A percentile compares a stretch with the other conserved stretches of the same genome.
Evolutionary conservation across 1,284 basidiomycete species (phyloP).

Genomic region (Bondarzewia mesenterica): DNA sequence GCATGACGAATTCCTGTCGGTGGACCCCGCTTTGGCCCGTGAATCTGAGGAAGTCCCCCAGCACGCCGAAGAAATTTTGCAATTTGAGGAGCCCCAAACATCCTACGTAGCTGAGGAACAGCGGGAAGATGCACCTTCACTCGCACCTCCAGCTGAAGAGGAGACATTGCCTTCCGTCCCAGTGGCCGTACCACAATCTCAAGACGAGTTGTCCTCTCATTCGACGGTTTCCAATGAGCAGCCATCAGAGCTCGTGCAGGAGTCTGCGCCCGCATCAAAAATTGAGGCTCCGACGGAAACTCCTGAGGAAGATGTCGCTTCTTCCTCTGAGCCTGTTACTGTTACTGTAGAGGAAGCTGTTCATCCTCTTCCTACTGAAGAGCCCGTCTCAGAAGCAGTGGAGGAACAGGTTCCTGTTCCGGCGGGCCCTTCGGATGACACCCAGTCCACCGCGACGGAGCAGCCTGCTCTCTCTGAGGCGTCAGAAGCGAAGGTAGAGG

Average conservation of each 20-base stretch:
- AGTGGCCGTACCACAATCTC: too few relatives aligned
- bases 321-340: background rate
- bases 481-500: background rate
- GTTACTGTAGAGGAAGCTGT: background rate
- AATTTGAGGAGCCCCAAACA: constrained; percentile 4
- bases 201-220: too few relatives aligned
- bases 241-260: too few relatives aligned
- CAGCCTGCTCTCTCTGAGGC: too few relatives aligned
- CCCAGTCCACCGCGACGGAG: too few relatives aligned
- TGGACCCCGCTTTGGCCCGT: constrained; percentile 4
- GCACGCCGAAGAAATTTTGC: constrained; percentile 9
- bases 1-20: background rate
- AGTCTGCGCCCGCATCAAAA: background rate
- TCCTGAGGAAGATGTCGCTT: background rate
- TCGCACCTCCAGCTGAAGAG: background rate
- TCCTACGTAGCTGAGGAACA: background rate
- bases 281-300: background rate
- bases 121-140: background rate
- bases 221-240: too few relatives aligned
- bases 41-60: constrained; percentile 2
- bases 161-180: too few relatives aligned
- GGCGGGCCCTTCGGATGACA: background rate
- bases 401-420: background rate
- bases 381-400: background rate
- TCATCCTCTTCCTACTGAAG: background rate